A percentile compares a stretch with the other conserved stretches of the same genome.
phyloP scores from a whole-genome alignment of 192 early-diverging fungal species.

The Coemansia reversa region DNA sequence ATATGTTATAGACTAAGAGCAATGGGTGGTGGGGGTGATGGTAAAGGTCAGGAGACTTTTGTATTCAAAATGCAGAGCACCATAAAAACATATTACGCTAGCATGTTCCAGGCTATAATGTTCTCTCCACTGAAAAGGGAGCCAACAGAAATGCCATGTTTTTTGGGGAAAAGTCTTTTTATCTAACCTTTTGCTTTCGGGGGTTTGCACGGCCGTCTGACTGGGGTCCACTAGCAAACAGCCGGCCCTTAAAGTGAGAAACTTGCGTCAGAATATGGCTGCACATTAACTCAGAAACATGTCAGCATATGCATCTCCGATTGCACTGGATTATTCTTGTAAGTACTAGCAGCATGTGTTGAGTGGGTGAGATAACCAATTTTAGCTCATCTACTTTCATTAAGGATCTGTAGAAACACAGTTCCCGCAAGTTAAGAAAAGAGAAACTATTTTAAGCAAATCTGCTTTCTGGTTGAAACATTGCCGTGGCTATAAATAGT shows the following conservation, averaged over 20 bases:
- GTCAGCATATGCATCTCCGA: too few species aligned
- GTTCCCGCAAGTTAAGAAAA: constrained; percentile 3
- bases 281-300: neutral
- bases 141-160: neutral
- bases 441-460: neutral
- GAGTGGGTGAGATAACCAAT: too few species aligned
- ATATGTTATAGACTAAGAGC: neutral
- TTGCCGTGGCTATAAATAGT: neutral
- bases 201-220: neutral
- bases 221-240: neutral
- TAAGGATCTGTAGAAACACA: neutral
- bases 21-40: neutral
- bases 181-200: neutral
- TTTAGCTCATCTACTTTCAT: too few species aligned
- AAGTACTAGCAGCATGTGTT: too few species aligned
- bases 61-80: neutral
- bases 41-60: neutral
- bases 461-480: neutral
- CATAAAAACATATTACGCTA: neutral
- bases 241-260: neutral
- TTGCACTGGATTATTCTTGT: too few species aligned
- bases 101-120: neutral
- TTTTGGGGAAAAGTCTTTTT: neutral
- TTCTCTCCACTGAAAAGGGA: neutral
- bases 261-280: neutral